Percentiles rank a stretch among this genome's conserved stretches.
phyloP scores from a whole-genome alignment of 2,329 filamentous ascomycete genomes.

The Hypoxylon sp. region DNA sequence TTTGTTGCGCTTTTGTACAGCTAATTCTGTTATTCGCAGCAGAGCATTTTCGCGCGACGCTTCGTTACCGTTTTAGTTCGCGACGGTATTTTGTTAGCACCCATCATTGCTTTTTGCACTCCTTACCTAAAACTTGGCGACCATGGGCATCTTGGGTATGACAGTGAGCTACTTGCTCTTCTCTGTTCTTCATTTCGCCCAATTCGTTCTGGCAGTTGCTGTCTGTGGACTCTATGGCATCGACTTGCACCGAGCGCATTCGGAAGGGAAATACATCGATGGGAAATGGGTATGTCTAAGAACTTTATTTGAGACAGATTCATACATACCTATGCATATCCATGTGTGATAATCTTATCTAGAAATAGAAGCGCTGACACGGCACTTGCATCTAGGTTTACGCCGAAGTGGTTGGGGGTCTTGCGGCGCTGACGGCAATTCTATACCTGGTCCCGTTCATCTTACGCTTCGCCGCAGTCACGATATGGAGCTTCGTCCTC shows the following conservation, averaged over 20 bases:
- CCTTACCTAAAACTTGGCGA: background rate
- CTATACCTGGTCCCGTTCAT: slow-evolving; percentile 73
- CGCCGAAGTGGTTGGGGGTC: slow-evolving; percentile 73
- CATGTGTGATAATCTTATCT: background rate
- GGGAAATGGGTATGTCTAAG: slow-evolving; percentile 72
- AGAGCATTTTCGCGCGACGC: background rate
- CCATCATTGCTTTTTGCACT: slow-evolving; percentile 4
- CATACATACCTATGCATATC: too few species aligned
- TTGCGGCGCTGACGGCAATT: slow-evolving; percentile 71
- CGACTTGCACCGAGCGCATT: slow-evolving; percentile 66
- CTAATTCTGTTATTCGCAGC: background rate
- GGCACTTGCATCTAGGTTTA: slow-evolving; percentile 61
- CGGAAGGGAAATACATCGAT: slow-evolving; percentile 61
- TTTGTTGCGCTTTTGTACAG: background rate
- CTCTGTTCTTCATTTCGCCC: slow-evolving; percentile 72
- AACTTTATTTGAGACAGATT: background rate
- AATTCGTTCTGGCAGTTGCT: slow-evolving; percentile 78
- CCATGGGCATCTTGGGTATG: slow-evolving; percentile 57
- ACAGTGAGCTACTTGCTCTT: slow-evolving; percentile 63
- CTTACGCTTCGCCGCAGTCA: slow-evolving; percentile 61
- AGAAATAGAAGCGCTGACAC: slow-evolving; percentile 7
- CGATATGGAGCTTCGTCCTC: slow-evolving; percentile 75
- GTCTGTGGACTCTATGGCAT: slow-evolving; percentile 81
- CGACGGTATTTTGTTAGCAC: background rate
- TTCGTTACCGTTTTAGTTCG: background rate